Conservation (phyloP, 306 rosid genomes). For the Quillaja saponaria region DNA sequence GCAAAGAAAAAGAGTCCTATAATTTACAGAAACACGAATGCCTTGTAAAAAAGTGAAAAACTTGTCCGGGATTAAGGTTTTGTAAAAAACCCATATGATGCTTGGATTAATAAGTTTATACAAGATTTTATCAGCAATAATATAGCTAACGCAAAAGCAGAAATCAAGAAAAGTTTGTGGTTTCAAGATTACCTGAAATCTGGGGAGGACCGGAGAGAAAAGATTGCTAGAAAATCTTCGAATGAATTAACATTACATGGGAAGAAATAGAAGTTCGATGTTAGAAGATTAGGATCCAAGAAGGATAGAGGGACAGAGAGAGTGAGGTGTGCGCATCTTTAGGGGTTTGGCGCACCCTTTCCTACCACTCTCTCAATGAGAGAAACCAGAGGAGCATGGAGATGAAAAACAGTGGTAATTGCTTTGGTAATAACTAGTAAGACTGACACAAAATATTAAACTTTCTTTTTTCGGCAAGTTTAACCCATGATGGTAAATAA, state of each 20-base stretch:
- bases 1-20: not conserved
- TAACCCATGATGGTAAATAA: too few species aligned
- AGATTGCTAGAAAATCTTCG: slow-evolving; percentile 8
- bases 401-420: too few species aligned
- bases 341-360: not conserved
- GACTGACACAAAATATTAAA: too few species aligned
- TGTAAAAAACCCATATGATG: slow-evolving; percentile 5
- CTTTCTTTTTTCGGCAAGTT: too few species aligned
- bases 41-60: not conserved
- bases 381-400: too few species aligned
- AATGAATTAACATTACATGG: slow-evolving; percentile 11
- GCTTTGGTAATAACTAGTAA: too few species aligned
- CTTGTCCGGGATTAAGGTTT: not conserved
- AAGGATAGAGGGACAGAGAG: not conserved
- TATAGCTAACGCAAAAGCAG: not conserved
- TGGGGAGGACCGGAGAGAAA: slow-evolving; percentile 26
- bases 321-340: not conserved
- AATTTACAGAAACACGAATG: not conserved
- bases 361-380: not conserved
- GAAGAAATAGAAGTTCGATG: slow-evolving; percentile 14
- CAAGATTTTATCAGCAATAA: slow-evolving; percentile 14
- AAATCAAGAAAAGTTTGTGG: not conserved
- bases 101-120: slow-evolving; percentile 9
- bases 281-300: slow-evolving; percentile 26
- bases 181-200: slow-evolving; percentile 29